phyloP scores from a whole-genome alignment of 352 stramenopile genomes.

The Phytophthora tubulina region DNA sequence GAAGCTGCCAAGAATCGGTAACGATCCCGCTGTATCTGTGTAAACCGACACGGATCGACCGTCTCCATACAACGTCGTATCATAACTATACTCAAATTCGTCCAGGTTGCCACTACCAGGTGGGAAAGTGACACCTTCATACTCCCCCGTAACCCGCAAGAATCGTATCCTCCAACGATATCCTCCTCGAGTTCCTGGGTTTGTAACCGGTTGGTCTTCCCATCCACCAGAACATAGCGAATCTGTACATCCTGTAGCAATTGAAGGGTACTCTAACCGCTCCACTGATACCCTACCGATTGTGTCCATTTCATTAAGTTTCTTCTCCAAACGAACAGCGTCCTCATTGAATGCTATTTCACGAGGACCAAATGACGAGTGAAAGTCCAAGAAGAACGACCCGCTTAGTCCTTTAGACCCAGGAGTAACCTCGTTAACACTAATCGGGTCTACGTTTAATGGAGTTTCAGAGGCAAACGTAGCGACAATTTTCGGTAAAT shows the following conservation, averaged over 20 bases:
- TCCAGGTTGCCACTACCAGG: constrained; percentile 82
- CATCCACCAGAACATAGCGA: constrained; percentile 89
- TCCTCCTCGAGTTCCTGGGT: constrained; percentile 78
- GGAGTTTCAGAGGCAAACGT: constrained; percentile 45
- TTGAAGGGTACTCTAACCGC: constrained; percentile 89
- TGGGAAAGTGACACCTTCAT: constrained; percentile 76
- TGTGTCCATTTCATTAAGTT: constrained; percentile 96
- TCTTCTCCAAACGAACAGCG: constrained; percentile 83
- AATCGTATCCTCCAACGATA: constrained; percentile 85
- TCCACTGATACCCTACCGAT: constrained; percentile 92
- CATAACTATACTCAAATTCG: constrained; percentile 53
- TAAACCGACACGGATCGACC: constrained; percentile 61
- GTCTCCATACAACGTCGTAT: constrained; percentile 53
- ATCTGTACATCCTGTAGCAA: constrained; percentile 56
- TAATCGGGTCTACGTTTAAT: constrained; percentile 45
- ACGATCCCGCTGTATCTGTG: constrained; percentile 58
- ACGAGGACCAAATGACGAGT: constrained; percentile 72
- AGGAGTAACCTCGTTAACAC: constrained; percentile 89
- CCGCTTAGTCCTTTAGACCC: constrained; percentile 91
- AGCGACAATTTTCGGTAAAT: constrained; percentile 80
- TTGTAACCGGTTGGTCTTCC: constrained; percentile 81
- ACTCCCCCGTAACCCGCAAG: constrained; percentile 75
- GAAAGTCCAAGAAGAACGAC: constrained; percentile 93
- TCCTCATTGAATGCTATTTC: constrained; percentile 91
- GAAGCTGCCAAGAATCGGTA: constrained; percentile 62